A percentile compares a stretch with the other conserved stretches of the same genome.
Conservation (phyloP, 1,139 yeast genomes). For the Debaryomycetaceae sp. region DNA sequence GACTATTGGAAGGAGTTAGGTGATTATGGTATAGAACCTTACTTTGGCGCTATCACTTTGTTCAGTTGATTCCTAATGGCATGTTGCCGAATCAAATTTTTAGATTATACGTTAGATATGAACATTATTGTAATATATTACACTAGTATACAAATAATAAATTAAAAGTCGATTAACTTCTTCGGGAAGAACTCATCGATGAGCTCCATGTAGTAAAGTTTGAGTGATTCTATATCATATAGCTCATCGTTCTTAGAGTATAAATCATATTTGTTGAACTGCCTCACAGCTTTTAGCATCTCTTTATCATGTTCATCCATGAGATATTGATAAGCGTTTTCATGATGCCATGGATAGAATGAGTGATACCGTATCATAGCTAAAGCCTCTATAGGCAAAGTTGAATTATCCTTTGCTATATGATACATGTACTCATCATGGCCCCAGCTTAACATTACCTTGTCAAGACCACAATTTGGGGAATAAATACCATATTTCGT, state of each 20-base stretch:
- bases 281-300: constrained; percentile 62
- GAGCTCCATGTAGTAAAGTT: constrained; percentile 56
- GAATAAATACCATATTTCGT: constrained; percentile 67
- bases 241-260: constrained; percentile 58
- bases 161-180: constrained; percentile 52
- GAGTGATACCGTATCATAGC: constrained; percentile 78
- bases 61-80: constrained; percentile 15
- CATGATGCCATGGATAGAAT: constrained; percentile 76
- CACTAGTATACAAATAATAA: neutral
- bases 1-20: constrained; percentile 93
- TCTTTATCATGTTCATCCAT: constrained; percentile 65
- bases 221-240: constrained; percentile 48
- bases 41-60: constrained; percentile 66
- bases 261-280: constrained; percentile 65
- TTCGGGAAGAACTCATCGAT: constrained; percentile 68
- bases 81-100: neutral
- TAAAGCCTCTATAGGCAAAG: constrained; percentile 60
- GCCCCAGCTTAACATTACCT: constrained; percentile 76
- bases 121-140: neutral
- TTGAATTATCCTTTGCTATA: constrained; percentile 61
- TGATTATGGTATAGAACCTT: constrained; percentile 77
- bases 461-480: constrained; percentile 63
- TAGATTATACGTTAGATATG: neutral
- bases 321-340: constrained; percentile 59
- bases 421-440: constrained; percentile 80